These are phyloP conservation scores for Arthrobotrys megalospora DNA, from an alignment of 2,329 filamentous ascomycete genomes.

Conservation along the genomic window DNA sequence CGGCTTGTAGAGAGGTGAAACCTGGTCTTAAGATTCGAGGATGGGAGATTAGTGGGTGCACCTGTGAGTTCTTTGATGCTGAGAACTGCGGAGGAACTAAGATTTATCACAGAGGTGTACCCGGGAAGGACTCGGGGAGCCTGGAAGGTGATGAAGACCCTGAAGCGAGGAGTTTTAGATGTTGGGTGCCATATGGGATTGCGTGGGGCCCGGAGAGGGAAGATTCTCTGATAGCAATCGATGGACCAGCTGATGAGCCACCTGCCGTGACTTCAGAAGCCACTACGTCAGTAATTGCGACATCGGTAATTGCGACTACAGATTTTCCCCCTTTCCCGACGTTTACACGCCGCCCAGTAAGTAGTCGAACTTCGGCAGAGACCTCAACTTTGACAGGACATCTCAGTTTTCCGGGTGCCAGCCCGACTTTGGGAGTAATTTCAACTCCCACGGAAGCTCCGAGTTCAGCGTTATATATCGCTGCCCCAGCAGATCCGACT, in stretches of 20 bases:
- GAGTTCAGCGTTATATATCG: too few relatives aligned
- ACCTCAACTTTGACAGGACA: too few relatives aligned
- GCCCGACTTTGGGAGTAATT: too few relatives aligned
- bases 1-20: not conserved
- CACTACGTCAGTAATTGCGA: too few relatives aligned
- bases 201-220: not conserved
- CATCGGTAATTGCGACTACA: too few relatives aligned
- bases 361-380: too few relatives aligned
- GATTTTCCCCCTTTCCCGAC: too few relatives aligned
- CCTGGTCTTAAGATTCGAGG: not conserved
- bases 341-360: too few relatives aligned
- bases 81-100: not conserved
- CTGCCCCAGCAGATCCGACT: too few relatives aligned
- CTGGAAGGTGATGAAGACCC: not conserved
- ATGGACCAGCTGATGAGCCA: not conserved
- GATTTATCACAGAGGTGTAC: not conserved
- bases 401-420: too few relatives aligned
- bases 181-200: slow-evolving; percentile 20
- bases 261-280: too few relatives aligned
- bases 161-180: not conserved
- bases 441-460: too few relatives aligned
- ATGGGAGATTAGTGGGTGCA: slow-evolving; percentile 2
- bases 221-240: not conserved
- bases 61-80: slow-evolving; percentile 13
- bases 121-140: not conserved